These are phyloP conservation scores for Cornus kousa DNA, from an alignment of 148 eudicot species.

Conservation along the genomic window DNA sequence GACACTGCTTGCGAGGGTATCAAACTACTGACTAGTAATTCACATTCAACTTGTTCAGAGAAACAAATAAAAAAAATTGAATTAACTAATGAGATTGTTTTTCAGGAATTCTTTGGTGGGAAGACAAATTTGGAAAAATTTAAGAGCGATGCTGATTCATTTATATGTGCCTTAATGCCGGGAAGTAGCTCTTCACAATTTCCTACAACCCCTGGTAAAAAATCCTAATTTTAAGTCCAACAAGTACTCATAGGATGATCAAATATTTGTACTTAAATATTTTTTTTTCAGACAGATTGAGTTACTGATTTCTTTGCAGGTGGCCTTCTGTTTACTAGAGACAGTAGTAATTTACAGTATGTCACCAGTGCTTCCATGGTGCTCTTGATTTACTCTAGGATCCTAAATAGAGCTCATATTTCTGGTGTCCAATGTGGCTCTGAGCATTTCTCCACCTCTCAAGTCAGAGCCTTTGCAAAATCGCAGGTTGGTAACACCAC, in stretches of 20 bases:
- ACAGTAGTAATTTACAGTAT: conserved; percentile 69
- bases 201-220: conserved; percentile 74
- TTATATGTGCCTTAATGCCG: conserved; percentile 71
- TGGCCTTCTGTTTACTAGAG: conserved; percentile 68
- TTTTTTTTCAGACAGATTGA: background rate
- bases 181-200: conserved; percentile 66
- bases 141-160: conserved; percentile 71
- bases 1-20: conserved; percentile 68
- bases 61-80: background rate
- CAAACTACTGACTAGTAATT: background rate
- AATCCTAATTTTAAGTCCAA: background rate
- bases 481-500: conserved; percentile 51
- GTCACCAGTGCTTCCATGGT: conserved; percentile 65
- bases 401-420: conserved; percentile 39
- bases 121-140: conserved; percentile 47
- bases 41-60: background rate
- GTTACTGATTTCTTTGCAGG: conserved; percentile 39
- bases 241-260: background rate
- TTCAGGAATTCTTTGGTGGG: conserved; percentile 68
- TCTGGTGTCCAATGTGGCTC: conserved; percentile 63
- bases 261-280: background rate
- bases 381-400: conserved; percentile 56
- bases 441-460: conserved; percentile 40
- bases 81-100: background rate
- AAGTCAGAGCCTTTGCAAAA: conserved; percentile 57